Evolutionary conservation across 2,329 filamentous ascomycete genomes (phyloP), one percentile per base, ranked within the genome.

Genomic region (Fusarium protoensiforme): DNA sequence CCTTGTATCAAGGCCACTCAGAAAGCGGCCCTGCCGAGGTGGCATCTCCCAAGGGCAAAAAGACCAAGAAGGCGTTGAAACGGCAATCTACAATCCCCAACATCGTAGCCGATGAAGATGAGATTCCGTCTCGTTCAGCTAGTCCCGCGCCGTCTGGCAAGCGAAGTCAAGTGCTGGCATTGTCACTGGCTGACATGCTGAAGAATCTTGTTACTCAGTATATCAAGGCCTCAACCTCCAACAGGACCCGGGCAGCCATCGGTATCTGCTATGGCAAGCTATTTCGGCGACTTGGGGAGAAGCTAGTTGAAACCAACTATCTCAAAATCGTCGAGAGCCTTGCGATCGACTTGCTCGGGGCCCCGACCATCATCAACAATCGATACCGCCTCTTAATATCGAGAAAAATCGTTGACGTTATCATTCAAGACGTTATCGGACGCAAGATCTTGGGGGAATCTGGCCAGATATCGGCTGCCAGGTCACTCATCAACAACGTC

Each of bases 201-300:
- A 93, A 90, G 74, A 91, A 93, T 41, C 84, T 99, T 11, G 95
- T 95, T 1, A 87, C 85, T 7, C 94, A 98, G 35, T 99, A 98
- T 78, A 90, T 93, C 68, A 92, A 92, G 76, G 86, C 90, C 64
- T 91, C 93, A 4, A 96, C 94, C 0, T 92, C 92, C 2, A 97
- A 96, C 81, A 92, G 90, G 77, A 89, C 92, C 24, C 91, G 96
- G 73, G 93, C 95, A 39, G 95, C 93, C 9, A 91, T 99, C 61
- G 93, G 94, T 8, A 88, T 97, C 11, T 97, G 95, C 83, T 98
- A 98, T 80, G 92, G 93, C 69, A 93, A 92, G 77, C 88, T 98
- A 10, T 86, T 98, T 58, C 91, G 90, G 73, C 91, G 91, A 16
- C 84, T 99, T 11, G 95, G 94, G 6, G 93, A 96, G 79, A 93